phyloP scores from a whole-genome alignment of 2,329 filamentous ascomycete species.

The Trichophyton rubrum region DNA sequence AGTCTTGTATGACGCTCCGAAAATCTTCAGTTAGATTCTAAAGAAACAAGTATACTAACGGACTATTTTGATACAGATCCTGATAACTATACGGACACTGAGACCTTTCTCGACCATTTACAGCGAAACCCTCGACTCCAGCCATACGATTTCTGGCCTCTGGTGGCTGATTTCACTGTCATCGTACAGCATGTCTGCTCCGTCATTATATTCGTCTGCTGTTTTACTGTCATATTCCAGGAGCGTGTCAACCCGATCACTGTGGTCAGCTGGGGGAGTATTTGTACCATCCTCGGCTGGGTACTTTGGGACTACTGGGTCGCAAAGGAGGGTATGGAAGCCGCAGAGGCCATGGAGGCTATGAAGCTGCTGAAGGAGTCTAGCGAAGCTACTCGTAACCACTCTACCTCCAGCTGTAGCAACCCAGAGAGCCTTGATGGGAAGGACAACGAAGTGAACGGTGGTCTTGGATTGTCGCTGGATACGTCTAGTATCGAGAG shows the following conservation, averaged over 20 bases:
- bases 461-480: conserved; percentile 34
- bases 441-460: conserved; percentile 22
- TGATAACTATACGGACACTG: conserved; percentile 98
- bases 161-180: conserved; percentile 88
- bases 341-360: conserved; percentile 12
- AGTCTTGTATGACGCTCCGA: conserved; percentile 55
- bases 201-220: conserved; percentile 86
- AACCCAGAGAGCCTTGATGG: neutral
- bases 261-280: conserved; percentile 71
- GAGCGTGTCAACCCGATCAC: conserved; percentile 80
- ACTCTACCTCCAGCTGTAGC: neutral
- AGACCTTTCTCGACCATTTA: conserved; percentile 89
- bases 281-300: conserved; percentile 78
- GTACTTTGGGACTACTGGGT: conserved; percentile 86
- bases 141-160: conserved; percentile 95
- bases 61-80: conserved; percentile 49
- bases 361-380: conserved; percentile 14
- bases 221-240: conserved; percentile 81
- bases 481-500: conserved; percentile 25
- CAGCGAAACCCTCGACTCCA: conserved; percentile 87
- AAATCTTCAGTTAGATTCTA: neutral
- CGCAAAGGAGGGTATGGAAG: conserved; percentile 51
- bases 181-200: conserved; percentile 96
- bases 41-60: neutral
- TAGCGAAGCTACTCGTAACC: neutral